These are phyloP conservation scores for Gypsophila paniculata DNA, from an alignment of 179 eudicot species.

Conservation along the genomic window DNA sequence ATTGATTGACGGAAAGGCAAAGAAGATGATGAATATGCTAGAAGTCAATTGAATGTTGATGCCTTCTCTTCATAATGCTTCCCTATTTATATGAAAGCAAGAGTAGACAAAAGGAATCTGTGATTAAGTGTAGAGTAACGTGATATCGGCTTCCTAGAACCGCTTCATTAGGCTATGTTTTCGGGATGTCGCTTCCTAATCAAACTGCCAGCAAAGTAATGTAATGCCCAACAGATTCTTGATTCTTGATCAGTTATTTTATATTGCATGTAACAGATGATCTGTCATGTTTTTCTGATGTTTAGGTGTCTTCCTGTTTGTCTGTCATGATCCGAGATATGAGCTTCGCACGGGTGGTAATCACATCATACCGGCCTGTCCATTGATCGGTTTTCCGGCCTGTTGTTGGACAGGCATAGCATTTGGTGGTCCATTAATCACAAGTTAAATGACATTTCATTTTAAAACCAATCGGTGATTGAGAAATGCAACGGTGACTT, in stretches of 20 bases:
- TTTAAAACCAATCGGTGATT: too few species aligned
- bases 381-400: neutral
- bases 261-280: neutral
- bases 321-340: conserved; percentile 21
- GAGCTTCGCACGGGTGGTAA: conserved; percentile 23
- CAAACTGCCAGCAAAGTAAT: conserved; percentile 17
- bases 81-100: conserved; percentile 11
- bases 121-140: neutral
- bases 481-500: too few species aligned
- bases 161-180: conserved; percentile 13
- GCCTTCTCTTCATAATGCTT: neutral
- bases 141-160: neutral
- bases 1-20: neutral
- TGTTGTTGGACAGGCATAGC: neutral
- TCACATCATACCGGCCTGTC: conserved; percentile 2
- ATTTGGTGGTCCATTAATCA: too few species aligned
- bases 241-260: neutral
- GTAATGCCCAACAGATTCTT: neutral
- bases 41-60: neutral
- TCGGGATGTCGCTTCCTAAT: conserved; percentile 21
- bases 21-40: conserved; percentile 8
- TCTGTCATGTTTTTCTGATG: neutral
- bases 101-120: conserved; percentile 19
- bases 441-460: too few species aligned
- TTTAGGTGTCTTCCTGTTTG: neutral